Percentiles rank a stretch among this genome's conserved stretches.
Evolutionary conservation across 2,329 filamentous ascomycete species (phyloP).

Genomic region (Cladosporium halotolerans): DNA sequence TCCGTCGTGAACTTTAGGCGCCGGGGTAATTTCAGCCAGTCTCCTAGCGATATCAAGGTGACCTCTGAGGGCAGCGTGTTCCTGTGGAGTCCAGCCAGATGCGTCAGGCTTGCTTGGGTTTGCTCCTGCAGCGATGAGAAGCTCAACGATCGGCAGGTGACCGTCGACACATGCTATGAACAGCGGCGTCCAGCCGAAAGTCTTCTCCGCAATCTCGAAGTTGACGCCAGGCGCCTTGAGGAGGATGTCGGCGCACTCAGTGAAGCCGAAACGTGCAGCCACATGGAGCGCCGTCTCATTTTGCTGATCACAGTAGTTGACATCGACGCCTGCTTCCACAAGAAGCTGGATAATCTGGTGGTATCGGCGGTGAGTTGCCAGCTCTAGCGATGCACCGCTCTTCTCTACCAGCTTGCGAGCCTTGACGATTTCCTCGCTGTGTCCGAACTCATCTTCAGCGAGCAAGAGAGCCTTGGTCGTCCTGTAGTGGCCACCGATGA

Average conservation of each 20-base stretch:
- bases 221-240: conserved; percentile 66
- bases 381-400: conserved; percentile 77
- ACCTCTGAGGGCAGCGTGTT: conserved; percentile 85
- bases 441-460: conserved; percentile 55
- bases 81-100: conserved; percentile 89
- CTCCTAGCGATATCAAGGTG: conserved; percentile 74
- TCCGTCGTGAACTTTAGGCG: conserved; percentile 27
- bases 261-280: conserved; percentile 81
- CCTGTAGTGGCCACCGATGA: conserved; percentile 81
- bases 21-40: conserved; percentile 53
- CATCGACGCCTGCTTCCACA: conserved; percentile 81
- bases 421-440: conserved; percentile 41
- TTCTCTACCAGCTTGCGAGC: conserved; percentile 66
- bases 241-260: conserved; percentile 70
- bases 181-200: conserved; percentile 91
- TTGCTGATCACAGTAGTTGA: conserved; percentile 86
- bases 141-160: conserved; percentile 64
- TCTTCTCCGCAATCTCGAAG: conserved; percentile 70
- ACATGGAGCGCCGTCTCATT: conserved; percentile 90
- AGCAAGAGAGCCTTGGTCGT: conserved; percentile 77
- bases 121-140: conserved; percentile 72
- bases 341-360: conserved; percentile 77
- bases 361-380: conserved; percentile 86
- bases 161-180: conserved; percentile 91
- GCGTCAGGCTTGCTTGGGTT: conserved; percentile 69